phyloP scores from a whole-genome alignment of 78 protist genomes.

The Guillardia theta region DNA sequence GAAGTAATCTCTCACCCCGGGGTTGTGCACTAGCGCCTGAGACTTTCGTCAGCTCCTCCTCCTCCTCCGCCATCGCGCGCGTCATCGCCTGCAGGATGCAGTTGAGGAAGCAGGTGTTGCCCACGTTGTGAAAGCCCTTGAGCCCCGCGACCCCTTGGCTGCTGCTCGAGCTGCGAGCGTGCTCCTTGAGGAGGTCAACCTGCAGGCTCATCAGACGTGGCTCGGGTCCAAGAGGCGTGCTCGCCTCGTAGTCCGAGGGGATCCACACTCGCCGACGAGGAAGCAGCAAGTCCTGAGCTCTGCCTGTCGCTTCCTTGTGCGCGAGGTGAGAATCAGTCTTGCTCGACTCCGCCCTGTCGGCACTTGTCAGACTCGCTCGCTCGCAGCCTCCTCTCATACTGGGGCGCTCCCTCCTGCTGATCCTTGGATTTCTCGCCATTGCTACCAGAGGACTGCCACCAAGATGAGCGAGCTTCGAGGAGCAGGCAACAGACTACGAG shows the following conservation, averaged over 20 bases:
- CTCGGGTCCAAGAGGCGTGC: neutral
- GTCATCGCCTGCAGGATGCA: neutral
- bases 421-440: neutral
- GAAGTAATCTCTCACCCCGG: neutral
- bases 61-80: no score
- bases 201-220: neutral
- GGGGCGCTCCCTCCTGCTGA: no score
- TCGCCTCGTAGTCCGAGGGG: neutral
- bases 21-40: neutral
- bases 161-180: neutral
- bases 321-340: no score
- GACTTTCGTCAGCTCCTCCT: no score
- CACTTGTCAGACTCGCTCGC: no score
- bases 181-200: neutral
- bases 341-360: no score
- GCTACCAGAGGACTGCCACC: neutral
- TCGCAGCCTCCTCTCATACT: no score
- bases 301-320: no score
- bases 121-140: neutral
- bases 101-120: constrained; percentile 4
- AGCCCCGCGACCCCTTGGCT: neutral
- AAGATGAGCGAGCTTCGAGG: neutral
- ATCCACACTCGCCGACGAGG: neutral
- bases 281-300: no score
- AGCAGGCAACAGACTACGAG: neutral